phyloP scores from a whole-genome alignment of 495 filamentous ascomycete genomes.

The Penicillium taxi region DNA sequence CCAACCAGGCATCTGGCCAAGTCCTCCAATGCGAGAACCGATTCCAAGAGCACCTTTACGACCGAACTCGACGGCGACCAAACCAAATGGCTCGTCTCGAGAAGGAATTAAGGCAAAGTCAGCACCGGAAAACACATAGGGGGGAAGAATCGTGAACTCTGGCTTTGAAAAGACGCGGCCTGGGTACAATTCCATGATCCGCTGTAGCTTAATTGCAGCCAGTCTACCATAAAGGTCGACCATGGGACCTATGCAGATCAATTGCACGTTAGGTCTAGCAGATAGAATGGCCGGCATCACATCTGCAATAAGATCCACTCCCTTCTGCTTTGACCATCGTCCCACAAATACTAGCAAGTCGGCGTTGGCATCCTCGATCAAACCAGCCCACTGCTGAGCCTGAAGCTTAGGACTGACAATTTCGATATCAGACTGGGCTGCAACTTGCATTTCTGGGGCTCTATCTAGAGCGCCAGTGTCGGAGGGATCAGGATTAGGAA shows the following conservation, averaged over 20 bases:
- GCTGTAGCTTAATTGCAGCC: conserved; percentile 58
- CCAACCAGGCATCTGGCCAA: conserved; percentile 66
- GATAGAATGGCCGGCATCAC: conserved; percentile 57
- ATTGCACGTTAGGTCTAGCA: conserved; percentile 51
- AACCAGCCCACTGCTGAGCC: conserved; percentile 60
- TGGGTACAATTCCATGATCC: conserved; percentile 56
- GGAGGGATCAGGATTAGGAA: conserved; percentile 52
- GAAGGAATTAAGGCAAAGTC: conserved; percentile 67
- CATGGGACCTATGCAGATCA: conserved; percentile 57
- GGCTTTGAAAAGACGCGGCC: conserved; percentile 61
- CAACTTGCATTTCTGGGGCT: conserved; percentile 24
- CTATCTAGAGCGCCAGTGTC: conserved; percentile 46
- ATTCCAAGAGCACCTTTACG: conserved; percentile 65
- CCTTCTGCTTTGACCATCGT: conserved; percentile 65
- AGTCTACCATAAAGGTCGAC: conserved; percentile 65
- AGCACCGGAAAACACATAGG: conserved; percentile 63
- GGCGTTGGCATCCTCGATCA: conserved; percentile 50
- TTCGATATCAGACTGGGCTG: conserved; percentile 40
- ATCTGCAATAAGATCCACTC: conserved; percentile 63
- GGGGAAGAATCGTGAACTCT: conserved; percentile 60
- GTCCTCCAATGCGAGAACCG: conserved; percentile 48
- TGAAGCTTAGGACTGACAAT: conserved; percentile 39
- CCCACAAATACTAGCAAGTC: conserved; percentile 67
- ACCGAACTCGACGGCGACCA: conserved; percentile 68
- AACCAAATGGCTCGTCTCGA: conserved; percentile 62